Evolutionary conservation across 495 filamentous ascomycete genomes (phyloP).

Genomic region (Bombardia bombarda): DNA sequence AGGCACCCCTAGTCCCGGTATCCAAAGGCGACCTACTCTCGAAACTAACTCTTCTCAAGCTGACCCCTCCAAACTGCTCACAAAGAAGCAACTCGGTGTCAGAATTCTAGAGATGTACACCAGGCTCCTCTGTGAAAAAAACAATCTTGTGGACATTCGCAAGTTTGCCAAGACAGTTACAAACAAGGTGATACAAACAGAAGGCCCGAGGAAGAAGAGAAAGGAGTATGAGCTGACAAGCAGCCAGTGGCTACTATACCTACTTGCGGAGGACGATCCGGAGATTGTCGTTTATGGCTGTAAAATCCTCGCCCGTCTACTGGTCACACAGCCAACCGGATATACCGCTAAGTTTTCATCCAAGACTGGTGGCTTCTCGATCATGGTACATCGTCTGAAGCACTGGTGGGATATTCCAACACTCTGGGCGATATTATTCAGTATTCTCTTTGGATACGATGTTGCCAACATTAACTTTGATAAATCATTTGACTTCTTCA

Average conservation of each 20-base stretch:
- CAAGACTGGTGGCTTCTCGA: constrained; percentile 77
- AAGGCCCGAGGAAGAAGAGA: constrained; percentile 9
- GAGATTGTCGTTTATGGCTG: constrained; percentile 73
- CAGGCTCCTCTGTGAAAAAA: constrained; percentile 69
- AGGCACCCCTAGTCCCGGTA: constrained; percentile 22
- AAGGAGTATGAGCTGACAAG: constrained; percentile 31
- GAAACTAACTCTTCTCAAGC: constrained; percentile 14
- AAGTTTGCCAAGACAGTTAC: constrained; percentile 94
- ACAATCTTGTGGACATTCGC: constrained; percentile 57
- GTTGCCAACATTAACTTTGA: constrained; percentile 67
- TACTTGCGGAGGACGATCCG: constrained; percentile 79
- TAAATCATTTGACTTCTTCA: constrained; percentile 62
- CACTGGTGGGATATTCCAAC: constrained; percentile 82
- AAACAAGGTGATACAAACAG: constrained; percentile 64
- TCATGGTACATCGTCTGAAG: constrained; percentile 73
- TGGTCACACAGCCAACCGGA: constrained; percentile 66
- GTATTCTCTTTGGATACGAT: constrained; percentile 79
- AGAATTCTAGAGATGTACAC: constrained; percentile 75
- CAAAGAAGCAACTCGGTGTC: constrained; percentile 58
- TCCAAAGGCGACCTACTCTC: constrained; percentile 26
- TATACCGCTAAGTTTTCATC: constrained; percentile 80
- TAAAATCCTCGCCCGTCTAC: constrained; percentile 79
- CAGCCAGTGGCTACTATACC: constrained; percentile 82
- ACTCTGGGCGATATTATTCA: constrained; percentile 85
- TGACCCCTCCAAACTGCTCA: constrained; percentile 23